A percentile compares a stretch with the other conserved stretches of the same genome.
These are phyloP conservation scores for Colletotrichum shisoi DNA, from an alignment of 2,329 filamentous ascomycete species.

Conservation along the genomic window DNA sequence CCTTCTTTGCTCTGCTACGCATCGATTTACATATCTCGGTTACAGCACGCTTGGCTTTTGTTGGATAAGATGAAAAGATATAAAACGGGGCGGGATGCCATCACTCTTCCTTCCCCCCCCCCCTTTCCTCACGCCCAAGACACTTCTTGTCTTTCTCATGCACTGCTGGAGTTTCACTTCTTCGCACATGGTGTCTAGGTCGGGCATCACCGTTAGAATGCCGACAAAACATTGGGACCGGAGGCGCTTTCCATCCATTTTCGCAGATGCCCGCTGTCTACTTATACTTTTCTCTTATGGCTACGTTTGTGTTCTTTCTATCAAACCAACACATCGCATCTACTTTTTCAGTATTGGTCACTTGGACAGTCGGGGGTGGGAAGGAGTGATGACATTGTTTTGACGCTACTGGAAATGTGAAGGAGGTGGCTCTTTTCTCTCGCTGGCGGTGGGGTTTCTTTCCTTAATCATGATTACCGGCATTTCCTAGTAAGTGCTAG, in stretches of 20 bases:
- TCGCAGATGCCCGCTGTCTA: constrained; percentile 9
- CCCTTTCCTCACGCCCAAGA: not conserved
- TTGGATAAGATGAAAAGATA: constrained; percentile 25
- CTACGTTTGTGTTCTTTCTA: constrained; percentile 7
- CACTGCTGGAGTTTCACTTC: constrained; percentile 14
- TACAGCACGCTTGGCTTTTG: constrained; percentile 21
- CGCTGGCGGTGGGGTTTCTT: not conserved
- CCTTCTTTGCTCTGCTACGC: constrained; percentile 29
- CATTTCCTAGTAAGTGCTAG: constrained; percentile 17
- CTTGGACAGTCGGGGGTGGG: not conserved
- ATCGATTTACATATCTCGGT: constrained; percentile 17
- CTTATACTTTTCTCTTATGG: constrained; percentile 14
- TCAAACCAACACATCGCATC: constrained; percentile 10
- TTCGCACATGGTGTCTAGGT: constrained; percentile 13
- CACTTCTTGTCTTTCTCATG: constrained; percentile 8
- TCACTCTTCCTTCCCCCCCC: not conserved
- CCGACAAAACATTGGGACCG: constrained; percentile 16
- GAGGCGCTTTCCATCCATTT: constrained; percentile 17
- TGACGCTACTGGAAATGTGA: not conserved
- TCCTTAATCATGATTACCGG: constrained; percentile 15
- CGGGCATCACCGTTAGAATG: constrained; percentile 22
- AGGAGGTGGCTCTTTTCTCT: not conserved
- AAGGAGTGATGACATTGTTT: not conserved
- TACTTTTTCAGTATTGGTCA: not conserved
- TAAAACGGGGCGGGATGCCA: constrained; percentile 25